A percentile compares a stretch with the other conserved stretches of the same genome.
Conservation (phyloP, 2,329 filamentous ascomycete genomes). For the Exutisphaerella laricina region DNA sequence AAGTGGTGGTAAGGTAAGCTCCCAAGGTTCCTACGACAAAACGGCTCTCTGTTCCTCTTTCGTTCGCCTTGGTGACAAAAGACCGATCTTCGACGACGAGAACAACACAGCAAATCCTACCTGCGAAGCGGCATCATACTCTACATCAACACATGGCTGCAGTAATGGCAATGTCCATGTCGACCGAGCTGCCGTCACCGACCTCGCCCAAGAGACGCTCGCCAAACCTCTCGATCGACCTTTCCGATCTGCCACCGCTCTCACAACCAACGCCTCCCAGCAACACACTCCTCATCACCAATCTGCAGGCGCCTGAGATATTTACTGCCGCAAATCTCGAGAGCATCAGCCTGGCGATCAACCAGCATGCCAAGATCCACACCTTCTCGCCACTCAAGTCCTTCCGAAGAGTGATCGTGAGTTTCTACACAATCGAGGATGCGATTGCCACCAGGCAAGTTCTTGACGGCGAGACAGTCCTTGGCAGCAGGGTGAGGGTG, state of each 20-base stretch:
- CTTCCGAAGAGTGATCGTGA: conserved; percentile 74
- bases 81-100: too few species aligned
- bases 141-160: conserved; percentile 5
- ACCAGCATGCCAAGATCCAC: conserved; percentile 64
- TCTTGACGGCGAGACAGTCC: conserved; percentile 68
- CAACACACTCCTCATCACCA: conserved; percentile 81
- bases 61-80: too few species aligned
- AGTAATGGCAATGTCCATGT: conserved; percentile 17
- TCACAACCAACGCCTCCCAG: conserved; percentile 67
- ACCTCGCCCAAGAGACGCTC: conserved; percentile 30
- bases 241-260: conserved; percentile 46
- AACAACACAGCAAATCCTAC: too few species aligned
- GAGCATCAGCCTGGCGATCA: conserved; percentile 66
- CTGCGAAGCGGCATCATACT: too few species aligned
- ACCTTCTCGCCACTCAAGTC: conserved; percentile 76
- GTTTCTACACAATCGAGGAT: conserved; percentile 65
- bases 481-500: conserved; percentile 63
- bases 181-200: conserved; percentile 10
- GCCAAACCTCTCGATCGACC: conserved; percentile 28
- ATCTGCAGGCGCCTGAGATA: conserved; percentile 66
- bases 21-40: too few species aligned
- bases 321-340: conserved; percentile 70
- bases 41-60: too few species aligned
- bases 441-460: conserved; percentile 65
- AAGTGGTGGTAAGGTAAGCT: too few species aligned